These are phyloP conservation scores for Trichoderma simmonsii DNA, from an alignment of 2,329 filamentous ascomycete genomes.

Conservation along the genomic window DNA sequence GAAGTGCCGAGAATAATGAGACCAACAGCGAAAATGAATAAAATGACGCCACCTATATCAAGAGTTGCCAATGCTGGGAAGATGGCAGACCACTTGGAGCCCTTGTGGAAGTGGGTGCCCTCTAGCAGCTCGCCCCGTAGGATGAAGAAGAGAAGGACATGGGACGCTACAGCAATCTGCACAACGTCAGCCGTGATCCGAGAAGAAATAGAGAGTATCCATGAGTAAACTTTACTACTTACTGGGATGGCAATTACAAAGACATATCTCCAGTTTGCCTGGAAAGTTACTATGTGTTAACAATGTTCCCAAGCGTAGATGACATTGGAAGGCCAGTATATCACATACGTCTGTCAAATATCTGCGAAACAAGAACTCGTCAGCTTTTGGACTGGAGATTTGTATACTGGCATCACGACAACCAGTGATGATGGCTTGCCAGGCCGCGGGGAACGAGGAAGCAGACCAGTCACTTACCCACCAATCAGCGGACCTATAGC, in stretches of 20 bases:
- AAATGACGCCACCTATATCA: not conserved
- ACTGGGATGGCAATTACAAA: not conserved
- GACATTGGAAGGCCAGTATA: not conserved
- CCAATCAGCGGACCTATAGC: not conserved
- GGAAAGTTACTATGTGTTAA: not conserved
- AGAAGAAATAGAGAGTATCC: not conserved
- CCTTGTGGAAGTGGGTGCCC: not conserved
- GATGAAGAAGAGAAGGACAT: not conserved
- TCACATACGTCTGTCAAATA: not conserved
- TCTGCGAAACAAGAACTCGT: not conserved
- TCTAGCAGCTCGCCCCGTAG: not conserved
- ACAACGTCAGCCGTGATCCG: not conserved
- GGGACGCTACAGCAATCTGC: not conserved
- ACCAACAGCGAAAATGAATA: not conserved
- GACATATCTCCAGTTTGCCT: not conserved
- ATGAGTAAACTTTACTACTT: not conserved
- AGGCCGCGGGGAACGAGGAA: not conserved
- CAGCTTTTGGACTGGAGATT: not conserved
- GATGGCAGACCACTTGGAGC: not conserved
- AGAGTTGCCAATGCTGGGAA: not conserved
- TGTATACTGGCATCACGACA: not conserved
- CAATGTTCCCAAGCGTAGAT: not conserved
- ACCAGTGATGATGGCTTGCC: not conserved
- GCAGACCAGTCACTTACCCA: not conserved
- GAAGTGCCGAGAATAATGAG: not conserved